A percentile compares a stretch with the other conserved stretches of the same genome.
Evolutionary conservation across 768 basidiomycete genomes (phyloP).

Genomic region (Tulasnella sp.): DNA sequence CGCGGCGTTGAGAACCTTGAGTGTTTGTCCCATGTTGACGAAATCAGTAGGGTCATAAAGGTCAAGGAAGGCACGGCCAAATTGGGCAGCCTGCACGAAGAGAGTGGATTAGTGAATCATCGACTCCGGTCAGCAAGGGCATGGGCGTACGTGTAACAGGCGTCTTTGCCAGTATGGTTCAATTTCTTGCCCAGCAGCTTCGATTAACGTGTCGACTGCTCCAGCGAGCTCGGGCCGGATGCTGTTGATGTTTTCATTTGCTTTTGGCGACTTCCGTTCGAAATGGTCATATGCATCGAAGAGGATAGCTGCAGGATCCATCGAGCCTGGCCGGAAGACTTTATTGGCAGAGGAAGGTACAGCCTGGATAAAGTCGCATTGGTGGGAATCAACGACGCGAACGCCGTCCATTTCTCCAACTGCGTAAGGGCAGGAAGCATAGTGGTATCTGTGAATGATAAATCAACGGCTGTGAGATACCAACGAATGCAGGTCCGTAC

Average conservation of each 20-base stretch:
- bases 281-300: slow-evolving; percentile 92
- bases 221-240: slow-evolving; percentile 80
- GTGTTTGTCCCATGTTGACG: slow-evolving; percentile 82
- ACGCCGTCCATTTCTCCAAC: slow-evolving; percentile 88
- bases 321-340: slow-evolving; percentile 89
- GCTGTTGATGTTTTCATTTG: slow-evolving; percentile 85
- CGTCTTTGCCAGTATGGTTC: slow-evolving; percentile 85
- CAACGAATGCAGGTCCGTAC: slow-evolving; percentile 45
- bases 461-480: neutral
- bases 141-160: slow-evolving; percentile 64
- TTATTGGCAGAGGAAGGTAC: slow-evolving; percentile 79
- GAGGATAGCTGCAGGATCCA: slow-evolving; percentile 83
- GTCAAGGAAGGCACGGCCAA: slow-evolving; percentile 90
- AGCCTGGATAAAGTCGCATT: slow-evolving; percentile 87
- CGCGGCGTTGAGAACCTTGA: slow-evolving; percentile 92
- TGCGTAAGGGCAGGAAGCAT: slow-evolving; percentile 68
- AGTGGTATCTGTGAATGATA: slow-evolving; percentile 59
- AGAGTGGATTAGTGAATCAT: neutral
- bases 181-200: slow-evolving; percentile 90
- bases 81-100: slow-evolving; percentile 78
- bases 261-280: slow-evolving; percentile 75
- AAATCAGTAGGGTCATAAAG: slow-evolving; percentile 90
- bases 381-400: slow-evolving; percentile 71
- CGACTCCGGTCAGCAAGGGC: neutral
- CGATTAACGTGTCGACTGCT: slow-evolving; percentile 88